These are phyloP conservation scores for Nannochloris sp. DNA, from an alignment of 139 green algal species.

Conservation along the genomic window DNA sequence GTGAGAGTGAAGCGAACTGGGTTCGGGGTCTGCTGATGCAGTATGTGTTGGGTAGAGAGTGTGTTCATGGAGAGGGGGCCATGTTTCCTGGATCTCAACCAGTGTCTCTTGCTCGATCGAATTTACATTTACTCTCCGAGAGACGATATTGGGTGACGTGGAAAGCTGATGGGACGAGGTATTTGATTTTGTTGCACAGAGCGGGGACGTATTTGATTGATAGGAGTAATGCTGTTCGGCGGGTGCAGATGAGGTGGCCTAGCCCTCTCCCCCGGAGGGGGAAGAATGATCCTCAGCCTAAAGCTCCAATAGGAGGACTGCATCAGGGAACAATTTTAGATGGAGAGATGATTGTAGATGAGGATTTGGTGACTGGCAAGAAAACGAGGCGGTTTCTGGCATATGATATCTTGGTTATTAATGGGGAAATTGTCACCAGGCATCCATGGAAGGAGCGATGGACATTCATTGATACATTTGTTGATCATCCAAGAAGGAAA, in stretches of 20 bases:
- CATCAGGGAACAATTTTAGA: slow-evolving; percentile 73
- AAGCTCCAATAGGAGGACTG: slow-evolving; percentile 12
- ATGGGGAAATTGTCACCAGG: slow-evolving; percentile 31
- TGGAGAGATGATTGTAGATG: slow-evolving; percentile 93
- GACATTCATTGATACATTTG: slow-evolving; percentile 30
- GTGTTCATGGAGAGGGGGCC: neutral
- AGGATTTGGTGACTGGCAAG: slow-evolving; percentile 34
- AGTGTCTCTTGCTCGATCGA: slow-evolving; percentile 69
- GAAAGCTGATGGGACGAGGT: slow-evolving; percentile 97
- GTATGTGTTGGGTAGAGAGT: slow-evolving; percentile 7
- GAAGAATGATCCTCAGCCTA: neutral
- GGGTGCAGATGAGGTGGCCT: slow-evolving; percentile 54
- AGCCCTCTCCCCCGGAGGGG: slow-evolving; percentile 1
- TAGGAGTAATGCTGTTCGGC: slow-evolving; percentile 52
- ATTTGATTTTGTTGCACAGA: slow-evolving; percentile 74
- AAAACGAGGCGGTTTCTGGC: slow-evolving; percentile 58
- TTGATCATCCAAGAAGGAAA: slow-evolving; percentile 38
- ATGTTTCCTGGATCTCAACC: slow-evolving; percentile 86
- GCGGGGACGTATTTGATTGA: slow-evolving; percentile 85
- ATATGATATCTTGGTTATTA: slow-evolving; percentile 82
- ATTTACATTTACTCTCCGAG: slow-evolving; percentile 51
- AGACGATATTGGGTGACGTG: slow-evolving; percentile 79
- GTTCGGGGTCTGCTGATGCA: slow-evolving; percentile 22
- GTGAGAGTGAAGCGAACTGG: slow-evolving; percentile 34
- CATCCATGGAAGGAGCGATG: slow-evolving; percentile 50